A percentile compares a stretch with the other conserved stretches of the same genome.
Conservation (phyloP, 345 rosid genomes). For the Theobroma cacao region DNA sequence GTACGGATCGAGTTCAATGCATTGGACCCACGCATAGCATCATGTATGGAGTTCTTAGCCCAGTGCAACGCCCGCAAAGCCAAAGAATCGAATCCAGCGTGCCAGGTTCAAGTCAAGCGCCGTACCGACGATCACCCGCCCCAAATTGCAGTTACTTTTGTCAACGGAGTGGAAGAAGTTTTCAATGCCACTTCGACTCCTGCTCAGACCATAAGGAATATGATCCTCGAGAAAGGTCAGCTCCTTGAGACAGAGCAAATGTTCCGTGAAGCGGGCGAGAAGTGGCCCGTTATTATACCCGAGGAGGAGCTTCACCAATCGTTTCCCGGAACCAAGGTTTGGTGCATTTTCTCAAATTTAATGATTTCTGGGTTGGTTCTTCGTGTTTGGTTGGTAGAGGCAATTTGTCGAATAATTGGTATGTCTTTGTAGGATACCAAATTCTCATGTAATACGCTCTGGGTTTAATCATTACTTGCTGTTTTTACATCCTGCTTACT, state of each 20-base stretch:
- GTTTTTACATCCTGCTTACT: not conserved
- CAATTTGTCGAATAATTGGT: slow-evolving; percentile 28
- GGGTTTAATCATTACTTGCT: not conserved
- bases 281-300: slow-evolving; percentile 85
- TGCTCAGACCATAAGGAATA: slow-evolving; percentile 70
- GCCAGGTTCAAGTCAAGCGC: slow-evolving; percentile 82
- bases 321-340: slow-evolving; percentile 79
- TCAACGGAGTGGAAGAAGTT: slow-evolving; percentile 73
- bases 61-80: slow-evolving; percentile 92
- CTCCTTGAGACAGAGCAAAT: slow-evolving; percentile 81
- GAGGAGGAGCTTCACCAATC: slow-evolving; percentile 64
- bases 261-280: slow-evolving; percentile 91
- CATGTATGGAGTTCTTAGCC: slow-evolving; percentile 87
- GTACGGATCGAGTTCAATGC: slow-evolving; percentile 82
- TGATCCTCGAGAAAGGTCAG: slow-evolving; percentile 83
- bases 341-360: not conserved
- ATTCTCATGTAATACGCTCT: not conserved
- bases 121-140: slow-evolving; percentile 86
- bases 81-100: slow-evolving; percentile 81
- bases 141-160: slow-evolving; percentile 76
- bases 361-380: not conserved
- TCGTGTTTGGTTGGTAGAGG: not conserved
- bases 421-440: not conserved
- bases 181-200: slow-evolving; percentile 76
- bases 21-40: slow-evolving; percentile 67